Evolutionary conservation across 148 eudicot genomes (phyloP).

Genomic region (Limonium bicolor): DNA sequence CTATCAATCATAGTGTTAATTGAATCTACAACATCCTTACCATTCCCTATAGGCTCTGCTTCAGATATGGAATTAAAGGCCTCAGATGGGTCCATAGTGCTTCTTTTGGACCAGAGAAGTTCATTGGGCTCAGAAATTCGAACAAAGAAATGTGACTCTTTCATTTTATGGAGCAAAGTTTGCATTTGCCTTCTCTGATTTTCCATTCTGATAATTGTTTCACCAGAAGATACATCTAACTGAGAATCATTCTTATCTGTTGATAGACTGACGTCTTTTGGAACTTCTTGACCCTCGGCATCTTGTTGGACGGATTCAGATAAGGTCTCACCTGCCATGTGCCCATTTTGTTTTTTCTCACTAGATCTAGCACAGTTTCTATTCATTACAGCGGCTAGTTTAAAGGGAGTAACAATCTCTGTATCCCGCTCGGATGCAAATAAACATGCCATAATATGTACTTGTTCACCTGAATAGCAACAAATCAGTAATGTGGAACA

Average conservation of each 20-base stretch:
- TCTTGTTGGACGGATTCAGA: constrained; percentile 14
- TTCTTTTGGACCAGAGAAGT: constrained; percentile 71
- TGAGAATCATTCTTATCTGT: constrained; percentile 12
- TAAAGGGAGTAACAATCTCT: constrained; percentile 81
- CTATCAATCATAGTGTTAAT: constrained; percentile 42
- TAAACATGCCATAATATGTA: constrained; percentile 65
- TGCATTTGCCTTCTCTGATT: constrained; percentile 64
- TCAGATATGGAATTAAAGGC: constrained; percentile 1
- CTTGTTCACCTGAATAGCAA: constrained; percentile 56
- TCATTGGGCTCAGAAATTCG: constrained; percentile 65
- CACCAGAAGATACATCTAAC: constrained; percentile 47
- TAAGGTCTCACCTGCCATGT: constrained; percentile 12
- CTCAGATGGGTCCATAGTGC: constrained; percentile 21
- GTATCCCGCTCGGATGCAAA: constrained; percentile 65
- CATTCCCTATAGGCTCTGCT: constrained; percentile 14
- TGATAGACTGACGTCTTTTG: constrained; percentile 8
- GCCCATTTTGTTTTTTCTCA: constrained; percentile 32
- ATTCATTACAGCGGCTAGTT: constrained; percentile 77
- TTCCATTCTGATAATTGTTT: constrained; percentile 80
- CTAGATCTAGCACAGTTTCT: constrained; percentile 40
- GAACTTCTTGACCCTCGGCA: constrained; percentile 21
- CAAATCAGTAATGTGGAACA: too few relatives aligned
- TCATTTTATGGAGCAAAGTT: constrained; percentile 42
- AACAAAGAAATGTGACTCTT: constrained; percentile 79
- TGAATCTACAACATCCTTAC: constrained; percentile 11